Conservation (phyloP, 2,329 filamentous ascomycete species). For the Neopestalotiopsis rosae region DNA sequence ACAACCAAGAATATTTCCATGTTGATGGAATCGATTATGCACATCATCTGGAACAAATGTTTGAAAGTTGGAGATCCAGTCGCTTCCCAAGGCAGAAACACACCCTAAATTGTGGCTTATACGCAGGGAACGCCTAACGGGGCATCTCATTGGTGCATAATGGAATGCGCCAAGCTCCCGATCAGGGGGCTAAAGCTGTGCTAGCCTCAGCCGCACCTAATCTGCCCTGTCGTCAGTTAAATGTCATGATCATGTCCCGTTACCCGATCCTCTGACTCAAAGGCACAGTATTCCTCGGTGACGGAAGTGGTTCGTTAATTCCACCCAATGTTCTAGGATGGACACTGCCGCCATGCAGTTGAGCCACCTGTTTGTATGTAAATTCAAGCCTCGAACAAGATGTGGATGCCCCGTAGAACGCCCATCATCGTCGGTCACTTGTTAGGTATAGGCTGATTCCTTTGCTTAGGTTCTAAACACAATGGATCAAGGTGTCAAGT, state of each 20-base stretch:
- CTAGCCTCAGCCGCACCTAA: background rate
- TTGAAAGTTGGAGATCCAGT: background rate
- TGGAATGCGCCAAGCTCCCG: background rate
- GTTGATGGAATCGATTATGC: too few species aligned
- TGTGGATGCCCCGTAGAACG: too few species aligned
- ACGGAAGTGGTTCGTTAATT: background rate
- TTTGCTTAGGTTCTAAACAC: too few species aligned
- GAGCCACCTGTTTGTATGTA: background rate
- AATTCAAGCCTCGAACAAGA: too few species aligned
- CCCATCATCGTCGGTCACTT: too few species aligned
- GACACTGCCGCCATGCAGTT: background rate
- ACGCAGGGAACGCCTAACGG: background rate
- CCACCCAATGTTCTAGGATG: too few species aligned
- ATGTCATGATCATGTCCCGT: background rate
- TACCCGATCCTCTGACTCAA: background rate
- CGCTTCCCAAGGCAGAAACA: background rate
- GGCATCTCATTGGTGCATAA: background rate
- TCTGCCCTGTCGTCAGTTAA: background rate
- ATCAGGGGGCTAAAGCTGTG: too few species aligned
- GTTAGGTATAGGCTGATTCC: too few species aligned
- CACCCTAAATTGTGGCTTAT: background rate
- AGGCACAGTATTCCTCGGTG: background rate
- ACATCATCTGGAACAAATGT: background rate
- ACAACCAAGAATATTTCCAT: too few species aligned
- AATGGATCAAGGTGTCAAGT: too few species aligned